Conservation (phyloP, 2,329 filamentous ascomycete genomes). For the Fusarium bulbicola region DNA sequence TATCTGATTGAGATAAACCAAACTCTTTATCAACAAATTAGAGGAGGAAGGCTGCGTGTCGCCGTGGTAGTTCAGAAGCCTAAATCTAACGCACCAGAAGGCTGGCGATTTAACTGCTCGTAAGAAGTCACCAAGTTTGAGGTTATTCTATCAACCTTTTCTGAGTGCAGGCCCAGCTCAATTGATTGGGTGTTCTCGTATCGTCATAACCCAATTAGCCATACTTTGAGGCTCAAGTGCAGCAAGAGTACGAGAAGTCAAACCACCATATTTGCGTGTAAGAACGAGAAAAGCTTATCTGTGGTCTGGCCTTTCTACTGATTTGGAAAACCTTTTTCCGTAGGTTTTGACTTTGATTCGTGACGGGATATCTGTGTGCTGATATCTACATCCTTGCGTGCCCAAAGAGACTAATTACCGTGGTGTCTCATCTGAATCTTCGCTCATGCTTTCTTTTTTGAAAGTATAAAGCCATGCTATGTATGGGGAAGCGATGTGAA, state of each 20-base stretch:
- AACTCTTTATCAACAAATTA: not conserved
- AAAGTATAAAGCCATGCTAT: not conserved
- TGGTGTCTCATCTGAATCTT: no score
- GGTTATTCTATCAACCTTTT: no score
- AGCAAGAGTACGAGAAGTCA: not conserved
- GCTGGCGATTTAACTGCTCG: rapidly evolving
- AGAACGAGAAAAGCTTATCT: no score
- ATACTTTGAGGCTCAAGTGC: no score
- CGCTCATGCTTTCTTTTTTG: not conserved
- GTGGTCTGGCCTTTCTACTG: not conserved
- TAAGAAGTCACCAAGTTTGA: not conserved
- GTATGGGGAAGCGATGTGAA: not conserved
- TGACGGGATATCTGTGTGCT: not conserved
- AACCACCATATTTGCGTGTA: no score
- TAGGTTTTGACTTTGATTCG: not conserved
- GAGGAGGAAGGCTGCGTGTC: not conserved
- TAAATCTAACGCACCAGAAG: rapidly evolving
- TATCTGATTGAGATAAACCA: no score
- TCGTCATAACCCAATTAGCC: not conserved
- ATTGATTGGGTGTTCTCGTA: not conserved
- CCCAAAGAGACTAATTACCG: no score
- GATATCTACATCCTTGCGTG: not conserved
- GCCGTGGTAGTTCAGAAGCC: not conserved
- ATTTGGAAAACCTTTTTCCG: not conserved
- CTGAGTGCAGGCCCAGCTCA: rapidly evolving